Evolutionary conservation across 192 early-diverging fungal species (phyloP).

Genomic region (Coemansia sp.): DNA sequence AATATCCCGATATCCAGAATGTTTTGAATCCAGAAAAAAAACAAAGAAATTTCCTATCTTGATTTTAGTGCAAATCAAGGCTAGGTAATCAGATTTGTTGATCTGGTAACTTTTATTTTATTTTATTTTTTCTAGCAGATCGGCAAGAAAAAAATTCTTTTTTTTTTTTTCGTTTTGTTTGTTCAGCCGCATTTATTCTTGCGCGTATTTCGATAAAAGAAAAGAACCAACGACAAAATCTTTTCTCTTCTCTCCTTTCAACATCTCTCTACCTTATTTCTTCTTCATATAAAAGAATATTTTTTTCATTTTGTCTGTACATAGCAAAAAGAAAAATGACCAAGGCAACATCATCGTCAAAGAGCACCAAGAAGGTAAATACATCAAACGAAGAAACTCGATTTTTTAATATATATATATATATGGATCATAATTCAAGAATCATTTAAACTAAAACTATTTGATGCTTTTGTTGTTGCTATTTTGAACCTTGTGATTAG

Average conservation of each 20-base stretch:
- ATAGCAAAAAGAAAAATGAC: conserved; percentile 8
- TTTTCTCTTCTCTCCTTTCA: neutral
- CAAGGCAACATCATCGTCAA: conserved; percentile 3
- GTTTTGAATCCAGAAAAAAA: too few relatives aligned
- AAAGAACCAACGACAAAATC: neutral
- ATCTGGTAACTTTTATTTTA: neutral
- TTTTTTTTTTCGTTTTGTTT: neutral
- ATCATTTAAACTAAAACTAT: neutral
- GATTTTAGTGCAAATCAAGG: too few relatives aligned
- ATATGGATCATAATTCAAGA: neutral
- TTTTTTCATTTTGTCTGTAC: conserved; percentile 12
- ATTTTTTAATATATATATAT: too few relatives aligned
- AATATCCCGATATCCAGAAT: too few relatives aligned
- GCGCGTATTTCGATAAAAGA: conserved; percentile 3
- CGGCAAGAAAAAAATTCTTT: conserved; percentile 5
- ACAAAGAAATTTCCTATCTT: too few relatives aligned
- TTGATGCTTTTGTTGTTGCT: neutral
- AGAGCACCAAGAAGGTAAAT: conserved; percentile 7
- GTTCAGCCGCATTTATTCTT: neutral
- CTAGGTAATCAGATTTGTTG: neutral
- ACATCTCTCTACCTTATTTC: conserved; percentile 4
- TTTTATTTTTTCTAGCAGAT: neutral
- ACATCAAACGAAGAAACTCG: conserved; percentile 9
- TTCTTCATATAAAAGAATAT: neutral
- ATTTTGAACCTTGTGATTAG: conserved; percentile 5